phyloP scores from a whole-genome alignment of 805 yeast genomes.

The Candida hispaniensis region DNA sequence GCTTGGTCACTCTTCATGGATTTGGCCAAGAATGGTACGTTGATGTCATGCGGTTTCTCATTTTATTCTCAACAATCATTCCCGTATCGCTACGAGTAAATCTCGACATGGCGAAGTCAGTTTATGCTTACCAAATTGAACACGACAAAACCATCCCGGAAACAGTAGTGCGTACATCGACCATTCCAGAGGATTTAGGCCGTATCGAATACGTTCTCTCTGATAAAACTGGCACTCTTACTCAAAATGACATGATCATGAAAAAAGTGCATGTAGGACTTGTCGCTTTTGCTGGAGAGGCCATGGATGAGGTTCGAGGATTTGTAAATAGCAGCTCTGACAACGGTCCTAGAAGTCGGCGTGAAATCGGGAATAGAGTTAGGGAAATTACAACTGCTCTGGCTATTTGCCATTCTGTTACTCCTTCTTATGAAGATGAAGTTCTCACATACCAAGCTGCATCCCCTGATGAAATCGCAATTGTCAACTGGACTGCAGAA shows the following conservation, averaged over 20 bases:
- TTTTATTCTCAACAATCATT: conserved; percentile 86
- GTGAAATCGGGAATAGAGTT: conserved; percentile 65
- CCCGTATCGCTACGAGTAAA: conserved; percentile 95
- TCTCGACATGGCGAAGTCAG: conserved; percentile 88
- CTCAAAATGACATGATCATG: conserved; percentile 97
- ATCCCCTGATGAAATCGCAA: conserved; percentile 97
- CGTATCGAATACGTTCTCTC: conserved; percentile 84
- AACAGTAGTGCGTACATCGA: conserved; percentile 91
- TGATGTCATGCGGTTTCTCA: conserved; percentile 80
- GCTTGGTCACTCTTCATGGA: conserved; percentile 72
- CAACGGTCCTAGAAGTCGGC: conserved; percentile 35
- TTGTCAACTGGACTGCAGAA: conserved; percentile 77
- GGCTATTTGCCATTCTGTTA: conserved; percentile 95
- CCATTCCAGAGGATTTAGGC: conserved; percentile 96
- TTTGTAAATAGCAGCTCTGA: conserved; percentile 36
- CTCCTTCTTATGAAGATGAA: conserved; percentile 78
- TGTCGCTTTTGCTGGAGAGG: conserved; percentile 83
- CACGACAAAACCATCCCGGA: conserved; percentile 71
- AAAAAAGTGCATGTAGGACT: conserved; percentile 87
- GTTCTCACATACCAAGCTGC: conserved; percentile 86
- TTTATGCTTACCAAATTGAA: conserved; percentile 90
- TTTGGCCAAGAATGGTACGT: conserved; percentile 68
- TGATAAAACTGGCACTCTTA: conserved; percentile 95
- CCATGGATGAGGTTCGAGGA: conserved; percentile 77
- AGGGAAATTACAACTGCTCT: conserved; percentile 71